Base-by-base conservation (phyloP, 805 yeast species). In the Candida nonsorbophila region DNA sequence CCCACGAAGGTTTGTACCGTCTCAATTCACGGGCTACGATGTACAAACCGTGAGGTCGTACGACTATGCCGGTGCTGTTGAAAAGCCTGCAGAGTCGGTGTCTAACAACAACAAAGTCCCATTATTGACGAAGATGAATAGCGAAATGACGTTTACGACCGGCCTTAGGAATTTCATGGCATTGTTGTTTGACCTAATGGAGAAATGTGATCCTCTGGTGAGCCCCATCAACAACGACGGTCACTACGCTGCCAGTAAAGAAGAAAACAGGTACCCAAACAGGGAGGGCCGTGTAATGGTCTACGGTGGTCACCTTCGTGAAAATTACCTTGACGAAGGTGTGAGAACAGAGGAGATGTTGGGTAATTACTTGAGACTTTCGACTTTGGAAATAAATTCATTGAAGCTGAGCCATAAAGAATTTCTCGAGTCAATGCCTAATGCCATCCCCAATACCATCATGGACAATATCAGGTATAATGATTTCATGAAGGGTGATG, bases 241-340 rank as follows among this genome's bases (percentile, higher is more conserved):
- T 7, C 63, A 58, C 37, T 58, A 55, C 30, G 30, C 36, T 20
- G 24, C 29, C 20, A 34, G 47, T 9, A 35, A 28, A 21, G 38
- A 39, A 20, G 48, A 34, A 5, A 37, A 50, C 27, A 26, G 33
- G 19, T 43, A 21, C 28, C 42, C 40, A 7, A 36, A 51, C 28
- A 31, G 37, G 14, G 37, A 49, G 8, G 65, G 65, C 6, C 40
- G 50, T 15, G 28, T 53, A 3, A 51, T 55, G 4, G 23, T 47
- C 6, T 56, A 58, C 33, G 62, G 61, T 14, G 64, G 65, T 13
- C 63, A 56, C 36, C 40, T 45, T 24, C 34, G 64, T 16, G 65
- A 58, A 38, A 41, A 44, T 22, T 56, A 55, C 30, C 27, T 37
- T 10, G 45, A 44, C 7, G 63, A 58, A 35, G 49, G 49, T 3